These are phyloP conservation scores for Hymenoscyphus repandus DNA, from an alignment of 2,329 filamentous ascomycete species.

Conservation along the genomic window DNA sequence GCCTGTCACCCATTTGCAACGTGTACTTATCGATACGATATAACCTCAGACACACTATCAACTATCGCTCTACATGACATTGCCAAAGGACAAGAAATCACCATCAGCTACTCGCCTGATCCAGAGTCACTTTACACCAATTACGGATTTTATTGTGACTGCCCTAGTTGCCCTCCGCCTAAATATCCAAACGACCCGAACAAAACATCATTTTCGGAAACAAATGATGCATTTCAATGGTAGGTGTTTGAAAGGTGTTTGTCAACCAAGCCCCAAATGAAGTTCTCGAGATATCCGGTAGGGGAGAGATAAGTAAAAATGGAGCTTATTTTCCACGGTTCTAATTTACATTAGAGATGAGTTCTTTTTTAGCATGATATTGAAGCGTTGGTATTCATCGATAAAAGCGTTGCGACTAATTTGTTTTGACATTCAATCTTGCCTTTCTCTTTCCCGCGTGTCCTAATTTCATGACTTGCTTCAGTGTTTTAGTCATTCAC, in stretches of 20 bases:
- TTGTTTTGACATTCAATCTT: too few relatives aligned
- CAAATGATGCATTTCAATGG: neutral
- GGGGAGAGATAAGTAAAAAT: too few relatives aligned
- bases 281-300: too few relatives aligned
- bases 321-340: too few relatives aligned
- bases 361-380: too few relatives aligned
- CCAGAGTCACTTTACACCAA: slow-evolving; percentile 36
- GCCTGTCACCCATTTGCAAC: slow-evolving; percentile 42
- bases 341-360: too few relatives aligned
- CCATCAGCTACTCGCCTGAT: slow-evolving; percentile 43
- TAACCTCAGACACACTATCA: slow-evolving; percentile 32
- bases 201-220: neutral
- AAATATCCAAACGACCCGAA: slow-evolving; percentile 1
- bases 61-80: slow-evolving; percentile 38
- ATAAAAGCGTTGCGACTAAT: too few relatives aligned
- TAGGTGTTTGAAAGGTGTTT: too few relatives aligned
- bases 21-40: slow-evolving; percentile 38
- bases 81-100: slow-evolving; percentile 43
- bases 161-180: slow-evolving; percentile 38
- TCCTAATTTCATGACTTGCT: neutral
- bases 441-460: too few relatives aligned
- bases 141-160: slow-evolving; percentile 50
- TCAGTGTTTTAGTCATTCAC: neutral
- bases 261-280: too few relatives aligned
- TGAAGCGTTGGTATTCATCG: too few relatives aligned